phyloP scores from a whole-genome alignment of 345 rosid species.

The Rhodamnia argentea region DNA sequence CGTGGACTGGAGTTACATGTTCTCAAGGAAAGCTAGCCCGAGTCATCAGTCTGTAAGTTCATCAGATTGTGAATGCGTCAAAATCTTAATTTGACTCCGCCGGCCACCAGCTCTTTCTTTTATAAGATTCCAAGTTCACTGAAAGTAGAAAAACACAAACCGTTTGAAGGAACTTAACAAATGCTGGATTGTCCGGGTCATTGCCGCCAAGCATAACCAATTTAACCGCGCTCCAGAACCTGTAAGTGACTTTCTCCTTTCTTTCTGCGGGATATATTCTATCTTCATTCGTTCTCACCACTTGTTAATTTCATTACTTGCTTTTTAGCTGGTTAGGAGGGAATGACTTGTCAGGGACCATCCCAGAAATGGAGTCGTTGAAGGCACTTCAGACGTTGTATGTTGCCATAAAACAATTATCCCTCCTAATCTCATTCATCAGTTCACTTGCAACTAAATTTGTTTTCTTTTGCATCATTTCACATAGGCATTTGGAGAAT shows the following conservation, averaged over 20 bases:
- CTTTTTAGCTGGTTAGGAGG: slow-evolving; percentile 59
- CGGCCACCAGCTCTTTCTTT: neutral
- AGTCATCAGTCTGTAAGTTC: slow-evolving; percentile 58
- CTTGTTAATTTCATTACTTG: neutral
- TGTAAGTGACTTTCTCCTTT: slow-evolving; percentile 32
- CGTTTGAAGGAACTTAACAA: slow-evolving; percentile 56
- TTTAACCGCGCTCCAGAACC: slow-evolving; percentile 46
- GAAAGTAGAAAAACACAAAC: neutral
- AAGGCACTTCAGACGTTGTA: slow-evolving; percentile 52
- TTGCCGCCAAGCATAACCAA: slow-evolving; percentile 39
- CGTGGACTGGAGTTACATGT: slow-evolving; percentile 90
- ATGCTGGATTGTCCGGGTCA: slow-evolving; percentile 45
- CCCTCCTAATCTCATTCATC: neutral
- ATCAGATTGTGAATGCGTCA: neutral
- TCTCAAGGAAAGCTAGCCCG: slow-evolving; percentile 36
- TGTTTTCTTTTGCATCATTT: neutral
- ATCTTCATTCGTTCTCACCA: neutral
- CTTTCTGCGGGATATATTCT: neutral
- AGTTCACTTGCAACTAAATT: neutral
- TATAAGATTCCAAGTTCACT: neutral
- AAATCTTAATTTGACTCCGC: neutral
- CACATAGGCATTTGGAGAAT: slow-evolving; percentile 65
- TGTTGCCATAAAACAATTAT: slow-evolving; percentile 9
- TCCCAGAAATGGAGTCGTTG: slow-evolving; percentile 52
- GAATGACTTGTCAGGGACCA: slow-evolving; percentile 54